Evolutionary conservation across 2,329 filamentous ascomycete species (phyloP).

Genomic region (Penicillium sp.): DNA sequence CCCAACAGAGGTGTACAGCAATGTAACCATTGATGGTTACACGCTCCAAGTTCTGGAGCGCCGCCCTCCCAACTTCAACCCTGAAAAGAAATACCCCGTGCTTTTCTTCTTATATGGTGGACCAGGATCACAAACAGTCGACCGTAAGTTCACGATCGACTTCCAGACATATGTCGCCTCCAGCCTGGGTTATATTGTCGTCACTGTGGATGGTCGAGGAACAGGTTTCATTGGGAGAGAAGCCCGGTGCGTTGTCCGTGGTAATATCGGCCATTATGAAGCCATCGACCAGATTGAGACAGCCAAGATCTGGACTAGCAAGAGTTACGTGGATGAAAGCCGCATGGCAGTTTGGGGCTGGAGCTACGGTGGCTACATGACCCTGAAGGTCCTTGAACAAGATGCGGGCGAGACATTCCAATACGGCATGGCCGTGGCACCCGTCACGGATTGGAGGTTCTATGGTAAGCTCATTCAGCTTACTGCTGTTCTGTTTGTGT

Average conservation of each 20-base stretch:
- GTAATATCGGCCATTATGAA: conserved; percentile 80
- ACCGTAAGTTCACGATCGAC: conserved; percentile 75
- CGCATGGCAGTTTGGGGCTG: conserved; percentile 96
- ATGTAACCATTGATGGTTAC: conserved; percentile 77
- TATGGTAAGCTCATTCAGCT: conserved; percentile 55
- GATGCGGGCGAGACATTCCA: conserved; percentile 87
- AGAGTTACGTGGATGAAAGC: conserved; percentile 75
- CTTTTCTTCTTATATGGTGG: conserved; percentile 94
- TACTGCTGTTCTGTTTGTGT: too few species aligned
- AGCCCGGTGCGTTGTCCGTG: conserved; percentile 76
- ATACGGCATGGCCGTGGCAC: conserved; percentile 97
- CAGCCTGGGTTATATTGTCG: conserved; percentile 83
- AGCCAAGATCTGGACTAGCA: conserved; percentile 76
- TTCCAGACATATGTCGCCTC: conserved; percentile 89
- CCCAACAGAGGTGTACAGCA: conserved; percentile 77
- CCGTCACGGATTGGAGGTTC: conserved; percentile 96
- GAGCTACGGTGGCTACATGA: conserved; percentile 95
- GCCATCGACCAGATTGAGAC: conserved; percentile 87
- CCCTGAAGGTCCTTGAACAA: conserved; percentile 88
- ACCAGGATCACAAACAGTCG: conserved; percentile 85
- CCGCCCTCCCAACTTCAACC: conserved; percentile 82
- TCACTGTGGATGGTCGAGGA: conserved; percentile 90
- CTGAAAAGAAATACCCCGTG: conserved; percentile 82
- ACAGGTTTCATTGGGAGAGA: conserved; percentile 87
- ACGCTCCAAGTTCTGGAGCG: conserved; percentile 74